A percentile compares a stretch with the other conserved stretches of the same genome.
These are phyloP conservation scores for Lentinula aciculospora DNA, from an alignment of 768 basidiomycete species.

Conservation along the genomic window DNA sequence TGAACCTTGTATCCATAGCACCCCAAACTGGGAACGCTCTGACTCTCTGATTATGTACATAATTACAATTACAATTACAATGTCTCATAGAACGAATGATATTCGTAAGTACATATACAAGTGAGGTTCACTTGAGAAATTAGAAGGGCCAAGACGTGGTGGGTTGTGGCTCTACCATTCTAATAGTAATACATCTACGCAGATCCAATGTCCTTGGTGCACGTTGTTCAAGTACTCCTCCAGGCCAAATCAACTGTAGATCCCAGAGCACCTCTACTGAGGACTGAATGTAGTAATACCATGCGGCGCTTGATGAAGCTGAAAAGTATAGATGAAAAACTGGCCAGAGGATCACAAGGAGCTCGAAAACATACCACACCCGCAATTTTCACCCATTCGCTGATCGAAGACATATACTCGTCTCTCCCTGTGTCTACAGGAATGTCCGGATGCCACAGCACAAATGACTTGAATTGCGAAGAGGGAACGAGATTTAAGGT, in stretches of 20 bases:
- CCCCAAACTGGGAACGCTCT: no score
- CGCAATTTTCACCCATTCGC: constrained; percentile 67
- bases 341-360: neutral
- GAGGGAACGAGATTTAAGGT: constrained; percentile 25
- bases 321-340: neutral
- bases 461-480: constrained; percentile 58
- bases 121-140: no score
- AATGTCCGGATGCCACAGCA: constrained; percentile 73
- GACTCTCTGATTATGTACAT: neutral
- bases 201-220: no score
- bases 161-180: no score
- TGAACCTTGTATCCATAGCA: neutral
- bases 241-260: no score
- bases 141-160: no score
- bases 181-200: no score
- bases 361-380: constrained; percentile 42
- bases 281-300: neutral
- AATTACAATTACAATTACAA: neutral
- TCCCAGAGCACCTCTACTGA: no score
- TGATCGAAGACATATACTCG: constrained; percentile 63
- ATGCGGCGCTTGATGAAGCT: constrained; percentile 5
- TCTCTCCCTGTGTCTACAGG: constrained; percentile 65
- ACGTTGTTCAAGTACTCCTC: no score
- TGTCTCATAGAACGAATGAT: no score
- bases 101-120: no score